These are phyloP conservation scores for Chlamydomonas eustigma DNA, from an alignment of 139 green algal species.

Conservation along the genomic window DNA sequence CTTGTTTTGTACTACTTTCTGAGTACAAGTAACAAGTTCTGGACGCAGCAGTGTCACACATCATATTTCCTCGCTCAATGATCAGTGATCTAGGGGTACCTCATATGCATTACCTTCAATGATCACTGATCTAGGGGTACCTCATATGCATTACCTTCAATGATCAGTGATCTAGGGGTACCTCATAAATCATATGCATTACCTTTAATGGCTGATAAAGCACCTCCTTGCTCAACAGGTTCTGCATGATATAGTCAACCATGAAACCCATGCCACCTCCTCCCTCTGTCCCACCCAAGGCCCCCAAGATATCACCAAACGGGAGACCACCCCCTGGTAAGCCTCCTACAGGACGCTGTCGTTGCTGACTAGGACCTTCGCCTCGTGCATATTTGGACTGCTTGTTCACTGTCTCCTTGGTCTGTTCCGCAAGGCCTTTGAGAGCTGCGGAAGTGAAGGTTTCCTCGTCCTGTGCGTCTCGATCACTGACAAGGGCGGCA, in stretches of 20 bases:
- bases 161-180: too few species aligned
- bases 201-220: constrained; percentile 80
- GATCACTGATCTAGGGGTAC: too few species aligned
- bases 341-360: background rate
- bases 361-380: background rate
- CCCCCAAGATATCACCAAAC: background rate
- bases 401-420: constrained; percentile 35
- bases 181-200: too few species aligned
- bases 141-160: too few species aligned
- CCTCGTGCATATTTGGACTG: constrained; percentile 30
- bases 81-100: too few species aligned
- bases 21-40: too few species aligned
- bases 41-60: too few species aligned
- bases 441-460: constrained; percentile 11
- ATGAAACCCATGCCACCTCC: constrained; percentile 50
- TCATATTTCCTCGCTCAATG: too few species aligned
- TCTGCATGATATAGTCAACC: constrained; percentile 76
- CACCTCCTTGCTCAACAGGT: constrained; percentile 85
- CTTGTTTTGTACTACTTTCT: too few species aligned
- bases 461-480: background rate
- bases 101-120: too few species aligned
- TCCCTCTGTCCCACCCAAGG: constrained; percentile 6
- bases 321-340: background rate
- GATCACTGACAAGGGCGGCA: too few species aligned
- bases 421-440: constrained; percentile 38